Conservation (phyloP, 2,329 filamentous ascomycete genomes). For the Monilinia vaccinii-corymbosi region DNA sequence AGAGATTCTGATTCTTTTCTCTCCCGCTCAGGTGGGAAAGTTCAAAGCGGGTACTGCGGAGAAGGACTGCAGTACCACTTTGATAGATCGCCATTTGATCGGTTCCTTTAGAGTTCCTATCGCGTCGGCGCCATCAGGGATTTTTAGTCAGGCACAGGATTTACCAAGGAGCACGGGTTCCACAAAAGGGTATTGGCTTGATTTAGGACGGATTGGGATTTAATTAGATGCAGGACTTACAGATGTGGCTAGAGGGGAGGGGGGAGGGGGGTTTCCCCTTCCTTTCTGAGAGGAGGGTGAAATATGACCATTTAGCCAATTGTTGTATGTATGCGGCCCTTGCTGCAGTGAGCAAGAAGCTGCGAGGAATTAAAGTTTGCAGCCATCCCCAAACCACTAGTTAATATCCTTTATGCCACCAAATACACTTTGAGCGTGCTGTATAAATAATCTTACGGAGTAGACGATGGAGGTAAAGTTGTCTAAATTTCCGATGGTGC, state of each 20-base stretch:
- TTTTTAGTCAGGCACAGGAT: constrained; percentile 9
- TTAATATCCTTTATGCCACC: too few relatives aligned
- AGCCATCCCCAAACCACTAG: neutral
- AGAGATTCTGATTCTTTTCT: neutral
- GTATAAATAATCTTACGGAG: too few relatives aligned
- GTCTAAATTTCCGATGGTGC: neutral
- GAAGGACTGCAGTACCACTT: neutral
- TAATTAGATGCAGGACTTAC: neutral
- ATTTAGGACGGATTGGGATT: neutral
- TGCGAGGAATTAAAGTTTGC: neutral
- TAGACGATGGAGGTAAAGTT: neutral
- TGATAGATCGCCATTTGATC: constrained; percentile 9
- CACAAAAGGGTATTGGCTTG: constrained; percentile 3
- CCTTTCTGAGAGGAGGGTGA: neutral
- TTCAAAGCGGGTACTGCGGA: constrained; percentile 3
- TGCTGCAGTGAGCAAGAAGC: neutral
- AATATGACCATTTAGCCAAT: neutral
- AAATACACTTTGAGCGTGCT: too few relatives aligned
- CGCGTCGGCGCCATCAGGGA: neutral
- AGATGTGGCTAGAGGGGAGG: neutral
- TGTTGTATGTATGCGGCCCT: neutral
- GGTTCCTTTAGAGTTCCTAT: constrained; percentile 1
- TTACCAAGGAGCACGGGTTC: neutral
- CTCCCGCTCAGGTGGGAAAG: neutral
- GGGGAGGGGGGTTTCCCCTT: neutral